Evolutionary conservation across 768 basidiomycete genomes (phyloP).

Genomic region (Lyophyllum semitale): DNA sequence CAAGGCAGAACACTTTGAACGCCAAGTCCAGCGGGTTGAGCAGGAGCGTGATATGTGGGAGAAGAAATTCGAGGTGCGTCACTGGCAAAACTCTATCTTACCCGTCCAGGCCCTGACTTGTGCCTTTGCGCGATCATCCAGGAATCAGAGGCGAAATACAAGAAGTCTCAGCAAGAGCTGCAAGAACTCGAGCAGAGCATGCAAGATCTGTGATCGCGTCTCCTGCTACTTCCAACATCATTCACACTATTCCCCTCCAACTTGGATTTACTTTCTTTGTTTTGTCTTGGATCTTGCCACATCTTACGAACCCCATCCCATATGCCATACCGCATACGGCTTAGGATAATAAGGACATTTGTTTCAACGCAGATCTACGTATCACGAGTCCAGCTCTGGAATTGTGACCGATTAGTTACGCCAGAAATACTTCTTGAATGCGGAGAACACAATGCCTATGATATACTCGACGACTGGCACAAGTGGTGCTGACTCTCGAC

Average conservation of each 20-base stretch:
- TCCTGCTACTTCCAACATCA: background rate
- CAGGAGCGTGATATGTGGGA: slow-evolving; percentile 93
- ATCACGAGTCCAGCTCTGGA: background rate
- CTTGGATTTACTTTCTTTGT: slow-evolving; percentile 11
- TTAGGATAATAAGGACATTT: slow-evolving; percentile 15
- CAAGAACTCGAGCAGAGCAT: slow-evolving; percentile 80
- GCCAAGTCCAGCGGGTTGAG: slow-evolving; percentile 83
- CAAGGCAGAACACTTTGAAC: slow-evolving; percentile 98
- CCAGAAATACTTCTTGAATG: background rate
- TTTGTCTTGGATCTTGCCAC: slow-evolving; percentile 11
- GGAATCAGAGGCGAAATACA: slow-evolving; percentile 75
- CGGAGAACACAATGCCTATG: background rate
- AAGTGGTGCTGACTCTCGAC: background rate
- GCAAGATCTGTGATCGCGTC: slow-evolving; percentile 58
- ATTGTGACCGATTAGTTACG: background rate
- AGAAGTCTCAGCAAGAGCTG: slow-evolving; percentile 74
- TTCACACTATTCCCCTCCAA: background rate
- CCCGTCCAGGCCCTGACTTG: background rate
- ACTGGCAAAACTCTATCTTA: background rate
- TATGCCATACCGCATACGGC: slow-evolving; percentile 10
- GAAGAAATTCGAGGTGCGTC: slow-evolving; percentile 88
- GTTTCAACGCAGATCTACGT: slow-evolving; percentile 2
- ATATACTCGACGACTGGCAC: background rate
- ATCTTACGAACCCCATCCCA: slow-evolving; percentile 6
- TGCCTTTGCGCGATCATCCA: slow-evolving; percentile 28